Evolutionary conservation across 2,329 filamentous ascomycete genomes (phyloP), one percentile per base, ranked within the genome.

Genomic region (Myriosclerotinia scirpicola): DNA sequence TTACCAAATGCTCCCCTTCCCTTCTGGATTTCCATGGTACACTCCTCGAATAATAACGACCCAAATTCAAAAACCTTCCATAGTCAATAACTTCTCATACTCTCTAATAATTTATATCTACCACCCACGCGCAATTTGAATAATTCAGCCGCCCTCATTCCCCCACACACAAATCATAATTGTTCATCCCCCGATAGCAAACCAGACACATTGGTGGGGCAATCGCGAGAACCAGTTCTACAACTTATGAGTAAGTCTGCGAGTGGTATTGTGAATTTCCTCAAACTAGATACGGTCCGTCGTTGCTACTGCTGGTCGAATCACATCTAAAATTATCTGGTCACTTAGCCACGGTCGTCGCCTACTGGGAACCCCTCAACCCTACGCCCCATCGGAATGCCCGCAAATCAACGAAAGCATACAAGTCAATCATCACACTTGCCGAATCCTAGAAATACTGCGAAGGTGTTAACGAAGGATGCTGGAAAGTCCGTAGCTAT

Each of bases 401-500:
- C 83, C 78, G 79, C 82, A 77, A 83, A 82, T 76, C 81, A 81
- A 76, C 81, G 81, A 75, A 82, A 81, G 76, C 77, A 81, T 76
- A 81, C 81, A 73, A 73, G 78, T 66, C 80, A 80, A 74, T 76
- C 80, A 70, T 81, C 85, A 73, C 77, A 81, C 71, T 85, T 84
- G 68, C 82, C 85, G 63, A 80, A 80, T 40, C 79, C 79, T 60
- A 84, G 82, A 75, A 62, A 62, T 20, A 85, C 83, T 22, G 82
- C 86, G 38, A 88, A 87, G 74, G 88, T 88, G 75, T 86, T 83
- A 68, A 89, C 88, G 75, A 88, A 88, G 76, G 86, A 90, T 80
- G 87, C 87, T 67, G 88, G 86, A 69, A 89, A 89, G 79, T 87
- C 87, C 77, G 88, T 89, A 75, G 88, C 85, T 54, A 83, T 88